A percentile compares a stretch with the other conserved stretches of the same genome.
phyloP scores from a whole-genome alignment of 1,284 basidiomycete species.

The Polyporus tsugae region DNA sequence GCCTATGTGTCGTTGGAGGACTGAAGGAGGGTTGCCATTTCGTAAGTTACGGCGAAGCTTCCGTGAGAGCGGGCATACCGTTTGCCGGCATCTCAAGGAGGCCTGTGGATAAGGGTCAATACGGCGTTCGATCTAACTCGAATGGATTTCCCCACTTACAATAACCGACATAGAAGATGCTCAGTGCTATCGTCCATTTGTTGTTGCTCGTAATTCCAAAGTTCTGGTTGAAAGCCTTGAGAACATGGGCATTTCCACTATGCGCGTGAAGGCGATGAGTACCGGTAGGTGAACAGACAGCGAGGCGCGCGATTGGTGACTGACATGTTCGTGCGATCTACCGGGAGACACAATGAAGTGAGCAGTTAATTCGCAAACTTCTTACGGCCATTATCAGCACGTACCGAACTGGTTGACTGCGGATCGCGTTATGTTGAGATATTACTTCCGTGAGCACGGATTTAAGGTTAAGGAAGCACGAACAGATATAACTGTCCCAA shows the following conservation, averaged over 20 bases:
- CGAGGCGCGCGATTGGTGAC: constrained; percentile 15
- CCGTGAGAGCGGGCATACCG: constrained; percentile 38
- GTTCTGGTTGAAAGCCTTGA: constrained; percentile 59
- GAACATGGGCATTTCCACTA: constrained; percentile 63
- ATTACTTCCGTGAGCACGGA: not conserved
- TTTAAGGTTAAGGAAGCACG: constrained; percentile 33
- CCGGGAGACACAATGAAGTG: not conserved
- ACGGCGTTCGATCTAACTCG: not conserved
- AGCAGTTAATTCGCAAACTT: not conserved
- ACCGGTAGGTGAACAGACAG: not conserved
- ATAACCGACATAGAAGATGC: constrained; percentile 67
- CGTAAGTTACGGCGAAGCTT: not conserved
- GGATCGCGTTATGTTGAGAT: not conserved
- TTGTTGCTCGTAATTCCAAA: constrained; percentile 59
- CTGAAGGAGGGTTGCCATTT: constrained; percentile 38
- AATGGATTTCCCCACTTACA: constrained; percentile 44
- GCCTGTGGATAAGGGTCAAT: constrained; percentile 42
- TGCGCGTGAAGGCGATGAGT: not conserved
- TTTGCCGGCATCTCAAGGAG: constrained; percentile 66
- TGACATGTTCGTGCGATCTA: constrained; percentile 65
- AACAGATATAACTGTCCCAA: constrained; percentile 53
- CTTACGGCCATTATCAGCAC: not conserved
- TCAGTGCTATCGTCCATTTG: constrained; percentile 62
- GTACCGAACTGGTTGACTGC: constrained; percentile 65
- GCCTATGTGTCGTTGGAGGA: constrained; percentile 62